Base-by-base conservation (phyloP, 2,329 filamentous ascomycete species). In the Penicillium sp. region DNA sequence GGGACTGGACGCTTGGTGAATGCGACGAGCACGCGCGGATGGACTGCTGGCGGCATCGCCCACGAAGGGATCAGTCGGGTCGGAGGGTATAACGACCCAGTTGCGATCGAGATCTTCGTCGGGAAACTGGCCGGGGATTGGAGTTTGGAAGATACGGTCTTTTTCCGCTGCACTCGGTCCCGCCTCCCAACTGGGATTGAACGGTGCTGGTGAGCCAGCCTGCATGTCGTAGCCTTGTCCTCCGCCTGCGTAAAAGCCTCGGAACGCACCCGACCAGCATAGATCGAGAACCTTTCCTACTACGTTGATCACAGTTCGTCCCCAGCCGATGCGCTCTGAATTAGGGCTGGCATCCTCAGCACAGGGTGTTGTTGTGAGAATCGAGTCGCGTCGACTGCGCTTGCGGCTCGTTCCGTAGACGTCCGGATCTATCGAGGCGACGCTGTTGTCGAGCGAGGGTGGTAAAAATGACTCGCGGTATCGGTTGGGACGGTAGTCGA, bases 191-290 rank as follows among this genome's bases (percentile, higher is more conserved):
- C 60, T 73, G 51, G 71, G 54, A 43, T 70, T 65, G 5, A 69
- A 59, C 8, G 61, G 62, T 31, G 61, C 52, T 54, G 60, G 52
- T 37, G 61, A 57, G 45, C 63, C 71, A 53, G 72, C 60, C 28
- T 80, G 73, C 66, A 91, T 78, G 6, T 84, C 79, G 70, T 93
- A 96, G 28, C 86, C 87, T 60, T 81, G 82, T 8, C 93, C 94
- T 3, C 90, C 91, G 7, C 93, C 94, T 12, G 93, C 92, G 62
- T 93, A 88, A 74, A 97, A 97, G 0, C 93, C 93, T 56, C 85
- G 84, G 70, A 97, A 96, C 0, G 90, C 86, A 25, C 73, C 79
- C 4, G 80, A 75, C 73, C 82, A 90, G 79, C 93, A 96, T 69
- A 96, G 95, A 66, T 92, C 86, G 84, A 91, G 92, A 0, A 96